A percentile compares a stretch with the other conserved stretches of the same genome.
Conservation (phyloP, 2,329 filamentous ascomycete genomes). For the Sarocladium strictum region DNA sequence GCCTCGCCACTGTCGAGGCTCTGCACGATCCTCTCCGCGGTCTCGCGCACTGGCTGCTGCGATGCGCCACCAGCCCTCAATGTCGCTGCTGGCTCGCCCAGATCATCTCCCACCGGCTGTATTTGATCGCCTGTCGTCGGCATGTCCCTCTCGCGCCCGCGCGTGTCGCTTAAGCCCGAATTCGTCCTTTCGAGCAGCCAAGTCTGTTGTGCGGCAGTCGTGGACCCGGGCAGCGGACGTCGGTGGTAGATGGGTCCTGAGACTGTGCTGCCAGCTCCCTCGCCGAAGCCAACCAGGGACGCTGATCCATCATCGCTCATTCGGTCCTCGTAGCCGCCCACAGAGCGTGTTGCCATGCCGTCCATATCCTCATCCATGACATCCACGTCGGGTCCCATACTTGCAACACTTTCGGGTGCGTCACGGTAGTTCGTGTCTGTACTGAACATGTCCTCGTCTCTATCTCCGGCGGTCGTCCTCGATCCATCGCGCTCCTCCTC, state of each 20-base stretch:
- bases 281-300: conserved; percentile 85
- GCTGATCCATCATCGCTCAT: conserved; percentile 82
- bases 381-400: conserved; percentile 36
- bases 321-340: conserved; percentile 56
- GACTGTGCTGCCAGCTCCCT: conserved; percentile 81
- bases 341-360: conserved; percentile 35
- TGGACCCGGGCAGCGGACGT: conserved; percentile 36
- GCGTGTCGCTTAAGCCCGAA: conserved; percentile 45
- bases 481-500: conserved; percentile 45
- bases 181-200: conserved; percentile 45
- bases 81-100: conserved; percentile 16
- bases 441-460: conserved; percentile 64
- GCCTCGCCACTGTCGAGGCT: conserved; percentile 47
- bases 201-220: conserved; percentile 26
- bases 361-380: conserved; percentile 45
- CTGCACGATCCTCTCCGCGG: conserved; percentile 59
- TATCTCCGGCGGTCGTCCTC: conserved; percentile 47
- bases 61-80: conserved; percentile 5
- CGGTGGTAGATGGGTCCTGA: conserved; percentile 68
- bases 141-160: conserved; percentile 26
- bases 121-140: conserved; percentile 17
- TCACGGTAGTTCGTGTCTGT: conserved; percentile 57
- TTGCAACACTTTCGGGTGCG: conserved; percentile 50
- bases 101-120: neutral
- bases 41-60: conserved; percentile 33